Conservation (phyloP, 179 eudicot genomes). For the Actinidia arguta region DNA sequence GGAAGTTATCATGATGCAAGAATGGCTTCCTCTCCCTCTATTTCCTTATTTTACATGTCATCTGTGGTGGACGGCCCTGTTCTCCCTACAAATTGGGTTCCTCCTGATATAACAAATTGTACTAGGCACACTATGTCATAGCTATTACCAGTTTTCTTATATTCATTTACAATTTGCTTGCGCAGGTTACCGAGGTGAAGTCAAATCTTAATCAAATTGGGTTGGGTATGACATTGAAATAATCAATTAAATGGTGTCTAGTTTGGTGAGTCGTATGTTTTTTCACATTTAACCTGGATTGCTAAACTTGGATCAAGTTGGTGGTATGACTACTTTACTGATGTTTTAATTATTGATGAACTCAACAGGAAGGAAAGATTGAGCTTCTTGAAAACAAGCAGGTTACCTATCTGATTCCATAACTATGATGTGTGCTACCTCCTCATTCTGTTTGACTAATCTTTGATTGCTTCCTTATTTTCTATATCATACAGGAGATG, state of each 20-base stretch:
- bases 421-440: background rate
- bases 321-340: background rate
- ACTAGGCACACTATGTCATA: background rate
- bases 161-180: constrained; percentile 21
- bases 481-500: constrained; percentile 60
- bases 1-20: no score
- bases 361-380: constrained; percentile 85
- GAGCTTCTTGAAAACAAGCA: constrained; percentile 84
- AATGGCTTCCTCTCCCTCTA: no score
- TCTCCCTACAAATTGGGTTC: background rate
- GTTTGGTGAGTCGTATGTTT: constrained; percentile 61
- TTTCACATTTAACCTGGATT: background rate
- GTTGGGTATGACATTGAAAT: constrained; percentile 71
- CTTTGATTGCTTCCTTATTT: constrained; percentile 13
- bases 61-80: no score
- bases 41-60: no score
- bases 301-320: constrained; percentile 10
- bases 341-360: constrained; percentile 16
- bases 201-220: constrained; percentile 76
- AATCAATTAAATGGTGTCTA: constrained; percentile 73
- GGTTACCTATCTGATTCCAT: constrained; percentile 41
- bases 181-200: constrained; percentile 78
- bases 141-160: background rate
- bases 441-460: constrained; percentile 12
- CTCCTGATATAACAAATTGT: background rate